phyloP scores from a whole-genome alignment of 805 yeast genomes.

The Schizosaccharomyces lindneri region DNA sequence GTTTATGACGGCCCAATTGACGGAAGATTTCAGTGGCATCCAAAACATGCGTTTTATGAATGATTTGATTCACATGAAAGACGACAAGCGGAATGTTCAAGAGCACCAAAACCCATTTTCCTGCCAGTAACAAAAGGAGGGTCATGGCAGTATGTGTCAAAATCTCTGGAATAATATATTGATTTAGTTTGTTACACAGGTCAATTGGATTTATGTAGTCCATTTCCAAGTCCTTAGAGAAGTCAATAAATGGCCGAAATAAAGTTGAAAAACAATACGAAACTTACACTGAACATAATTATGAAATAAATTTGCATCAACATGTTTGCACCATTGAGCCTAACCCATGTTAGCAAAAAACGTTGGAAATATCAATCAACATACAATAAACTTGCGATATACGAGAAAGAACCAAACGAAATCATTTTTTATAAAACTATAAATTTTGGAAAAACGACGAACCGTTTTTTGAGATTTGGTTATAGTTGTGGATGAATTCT shows the following conservation, averaged over 20 bases:
- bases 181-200: conserved; percentile 76
- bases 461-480: too few relatives aligned
- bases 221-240: conserved; percentile 16
- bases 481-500: too few relatives aligned
- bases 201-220: conserved; percentile 96
- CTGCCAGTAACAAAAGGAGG: conserved; percentile 48
- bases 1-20: conserved; percentile 77
- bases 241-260: neutral
- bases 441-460: too few relatives aligned
- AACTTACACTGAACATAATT: conserved; percentile 57
- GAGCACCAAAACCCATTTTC: conserved; percentile 77
- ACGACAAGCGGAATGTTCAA: conserved; percentile 64
- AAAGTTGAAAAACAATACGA: neutral
- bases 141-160: conserved; percentile 26
- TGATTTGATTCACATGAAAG: conserved; percentile 52
- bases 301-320: conserved; percentile 87
- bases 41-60: conserved; percentile 57
- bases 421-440: neutral
- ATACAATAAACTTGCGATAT: neutral
- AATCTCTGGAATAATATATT: conserved; percentile 71
- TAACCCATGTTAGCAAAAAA: neutral
- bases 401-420: neutral
- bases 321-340: conserved; percentile 59
- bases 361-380: neutral
- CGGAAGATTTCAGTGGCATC: conserved; percentile 96